A percentile compares a stretch with the other conserved stretches of the same genome.
Evolutionary conservation across 257 asterid species (phyloP).

Genomic region (Ilex aquifolium): DNA sequence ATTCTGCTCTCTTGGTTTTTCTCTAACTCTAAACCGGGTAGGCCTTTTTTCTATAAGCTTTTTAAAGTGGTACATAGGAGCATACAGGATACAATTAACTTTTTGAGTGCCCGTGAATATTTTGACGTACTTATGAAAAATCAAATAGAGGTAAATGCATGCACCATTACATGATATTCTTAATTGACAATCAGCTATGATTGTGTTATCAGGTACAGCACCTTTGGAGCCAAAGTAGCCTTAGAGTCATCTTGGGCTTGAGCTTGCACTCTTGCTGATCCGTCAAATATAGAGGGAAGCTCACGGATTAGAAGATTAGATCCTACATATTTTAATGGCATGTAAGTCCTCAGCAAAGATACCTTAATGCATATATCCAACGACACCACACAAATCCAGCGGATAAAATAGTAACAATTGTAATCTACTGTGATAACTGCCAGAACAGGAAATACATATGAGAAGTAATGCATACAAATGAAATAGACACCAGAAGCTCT

Average conservation of each 20-base stretch:
- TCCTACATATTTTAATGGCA: constrained; percentile 38
- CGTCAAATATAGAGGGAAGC: constrained; percentile 82
- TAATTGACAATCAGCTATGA: background rate
- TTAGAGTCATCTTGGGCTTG: constrained; percentile 64
- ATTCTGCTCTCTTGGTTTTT: too few relatives aligned
- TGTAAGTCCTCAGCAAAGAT: background rate
- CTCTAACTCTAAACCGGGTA: too few relatives aligned
- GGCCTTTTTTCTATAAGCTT: too few relatives aligned
- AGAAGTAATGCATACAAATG: background rate
- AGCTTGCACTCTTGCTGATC: constrained; percentile 73
- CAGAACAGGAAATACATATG: too few relatives aligned
- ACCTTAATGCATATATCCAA: background rate
- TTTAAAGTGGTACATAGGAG: too few relatives aligned
- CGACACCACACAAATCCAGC: background rate
- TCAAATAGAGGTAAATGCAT: background rate
- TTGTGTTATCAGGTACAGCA: constrained; percentile 5
- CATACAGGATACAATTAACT: background rate
- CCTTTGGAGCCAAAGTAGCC: constrained; percentile 94
- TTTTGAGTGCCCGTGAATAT: background rate
- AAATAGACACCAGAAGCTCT: background rate
- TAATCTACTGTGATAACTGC: too few relatives aligned
- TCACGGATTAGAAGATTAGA: constrained; percentile 73
- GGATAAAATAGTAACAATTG: too few relatives aligned
- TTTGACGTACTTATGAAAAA: background rate
- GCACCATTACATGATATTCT: background rate